Evolutionary conservation across 1,139 yeast species (phyloP), one percentile per base, ranked within the genome.

Genomic region (Pichia sp.): DNA sequence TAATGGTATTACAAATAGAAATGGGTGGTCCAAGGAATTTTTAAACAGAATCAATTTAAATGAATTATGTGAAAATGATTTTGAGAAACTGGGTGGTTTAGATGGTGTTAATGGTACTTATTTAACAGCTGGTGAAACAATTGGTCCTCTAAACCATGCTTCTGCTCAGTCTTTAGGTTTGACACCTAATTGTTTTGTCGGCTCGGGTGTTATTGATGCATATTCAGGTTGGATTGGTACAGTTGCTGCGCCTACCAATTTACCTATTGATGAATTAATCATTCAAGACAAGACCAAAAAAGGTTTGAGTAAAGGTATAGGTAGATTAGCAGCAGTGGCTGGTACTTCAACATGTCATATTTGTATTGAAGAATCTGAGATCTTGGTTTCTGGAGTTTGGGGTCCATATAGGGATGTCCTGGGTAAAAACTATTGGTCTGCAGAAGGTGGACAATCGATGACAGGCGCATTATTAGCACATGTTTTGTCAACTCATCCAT

Each of bases 211-310:
- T 39, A 93, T 93, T 64, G 99, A 93, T 68, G 98, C 98, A 14
- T 93, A 93, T 65, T 96, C 98, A 11, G 99, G 99, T 49, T 93
- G 98, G 98, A 81, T 93, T 54, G 99, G 99, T 53, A 93, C 99
- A 0, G 96, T 91, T 53, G 99, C 97, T 33, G 96, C 95, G 2
- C 82, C 83, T 61, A 81, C 83, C 8, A 72, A 71, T 52, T 58
- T 63, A 8, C 82, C 80, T 47, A 71, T 79, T 49, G 79, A 81
- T 3, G 70, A 71, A 28, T 60, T 71, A 47, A 68, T 65, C 18
- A 71, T 74, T 45, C 73, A 73, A 46, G 74, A 77, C 52, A 66
- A 68, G 39, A 69, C 70, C 49, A 72, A 72, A n/a, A 44, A 39
- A 4, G 78, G 76, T 14, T 76, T 84, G 59, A 78, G 76, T 39